These are phyloP conservation scores for Sisymbrium altissimum DNA, from an alignment of 345 rosid genomes.

Conservation along the genomic window DNA sequence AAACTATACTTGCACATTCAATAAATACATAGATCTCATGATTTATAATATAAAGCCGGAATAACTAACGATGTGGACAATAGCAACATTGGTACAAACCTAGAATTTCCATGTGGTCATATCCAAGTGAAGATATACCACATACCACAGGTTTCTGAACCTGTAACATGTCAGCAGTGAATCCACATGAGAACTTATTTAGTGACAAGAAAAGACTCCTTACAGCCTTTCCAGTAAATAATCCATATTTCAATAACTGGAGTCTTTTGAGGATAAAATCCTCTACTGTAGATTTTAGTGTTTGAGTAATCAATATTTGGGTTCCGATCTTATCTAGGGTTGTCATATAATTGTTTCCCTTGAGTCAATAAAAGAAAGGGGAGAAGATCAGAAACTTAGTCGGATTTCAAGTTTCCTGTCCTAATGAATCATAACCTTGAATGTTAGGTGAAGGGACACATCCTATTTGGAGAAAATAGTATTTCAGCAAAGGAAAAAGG, in stretches of 20 bases:
- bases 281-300: neutral
- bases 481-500: neutral
- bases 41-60: neutral
- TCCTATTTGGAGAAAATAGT: neutral
- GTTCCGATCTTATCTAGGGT: neutral
- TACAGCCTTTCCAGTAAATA: neutral
- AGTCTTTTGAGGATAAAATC: neutral
- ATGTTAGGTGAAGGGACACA: neutral
- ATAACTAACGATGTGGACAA: neutral
- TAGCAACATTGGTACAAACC: slow-evolving; percentile 58
- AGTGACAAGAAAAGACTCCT: slow-evolving; percentile 2
- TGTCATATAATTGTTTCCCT: neutral
- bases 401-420: neutral
- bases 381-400: neutral
- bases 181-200: slow-evolving; percentile 11
- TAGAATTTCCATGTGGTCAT: slow-evolving; percentile 98
- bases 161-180: slow-evolving; percentile 43
- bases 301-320: neutral
- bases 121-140: slow-evolving; percentile 90
- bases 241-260: neutral
- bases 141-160: slow-evolving; percentile 82
- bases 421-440: neutral
- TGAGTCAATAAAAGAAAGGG: neutral
- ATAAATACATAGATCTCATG: neutral
- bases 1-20: neutral